phyloP scores from a whole-genome alignment of 176 grass and related monocot species.

The Olyra latifolia region DNA sequence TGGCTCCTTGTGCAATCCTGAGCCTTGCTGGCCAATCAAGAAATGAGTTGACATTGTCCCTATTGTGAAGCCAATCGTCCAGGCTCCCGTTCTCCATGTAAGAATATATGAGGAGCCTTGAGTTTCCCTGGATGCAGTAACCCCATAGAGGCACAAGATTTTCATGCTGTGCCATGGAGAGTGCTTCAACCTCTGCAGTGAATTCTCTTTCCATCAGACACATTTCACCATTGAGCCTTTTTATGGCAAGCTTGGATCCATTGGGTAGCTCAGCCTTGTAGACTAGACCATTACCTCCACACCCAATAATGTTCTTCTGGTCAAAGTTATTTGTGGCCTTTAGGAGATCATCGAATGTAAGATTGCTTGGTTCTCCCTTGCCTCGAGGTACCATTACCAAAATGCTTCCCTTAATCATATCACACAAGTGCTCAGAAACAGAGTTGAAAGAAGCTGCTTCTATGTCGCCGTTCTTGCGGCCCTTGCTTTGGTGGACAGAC shows the following conservation, averaged over 20 bases:
- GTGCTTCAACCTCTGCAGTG: conserved; percentile 73
- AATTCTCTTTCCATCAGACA: conserved; percentile 89
- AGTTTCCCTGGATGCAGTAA: conserved; percentile 69
- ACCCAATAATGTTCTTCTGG: conserved; percentile 79
- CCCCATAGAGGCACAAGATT: conserved; percentile 79
- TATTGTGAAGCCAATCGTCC: conserved; percentile 90
- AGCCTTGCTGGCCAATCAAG: conserved; percentile 82
- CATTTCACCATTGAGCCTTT: conserved; percentile 76
- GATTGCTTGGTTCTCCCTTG: conserved; percentile 53
- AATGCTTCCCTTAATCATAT: conserved; percentile 46
- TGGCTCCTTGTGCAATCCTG: conserved; percentile 71
- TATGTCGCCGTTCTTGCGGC: conserved; percentile 35
- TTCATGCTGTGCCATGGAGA: conserved; percentile 73
- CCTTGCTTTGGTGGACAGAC: conserved; percentile 34
- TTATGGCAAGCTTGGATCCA: conserved; percentile 77
- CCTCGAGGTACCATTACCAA: conserved; percentile 60
- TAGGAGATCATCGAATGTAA: conserved; percentile 64
- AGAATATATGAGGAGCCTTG: conserved; percentile 81
- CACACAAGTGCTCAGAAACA: conserved; percentile 31
- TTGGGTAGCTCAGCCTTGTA: conserved; percentile 68
- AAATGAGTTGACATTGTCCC: conserved; percentile 32
- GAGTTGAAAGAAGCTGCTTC: conserved; percentile 57
- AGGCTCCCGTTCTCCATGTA: conserved; percentile 98
- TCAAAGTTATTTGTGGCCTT: conserved; percentile 89
- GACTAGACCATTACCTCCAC: conserved; percentile 84